Percentiles rank a stretch among this genome's conserved stretches.
Conservation (phyloP, 441 rosid species). For the Adansonia grandidieri region DNA sequence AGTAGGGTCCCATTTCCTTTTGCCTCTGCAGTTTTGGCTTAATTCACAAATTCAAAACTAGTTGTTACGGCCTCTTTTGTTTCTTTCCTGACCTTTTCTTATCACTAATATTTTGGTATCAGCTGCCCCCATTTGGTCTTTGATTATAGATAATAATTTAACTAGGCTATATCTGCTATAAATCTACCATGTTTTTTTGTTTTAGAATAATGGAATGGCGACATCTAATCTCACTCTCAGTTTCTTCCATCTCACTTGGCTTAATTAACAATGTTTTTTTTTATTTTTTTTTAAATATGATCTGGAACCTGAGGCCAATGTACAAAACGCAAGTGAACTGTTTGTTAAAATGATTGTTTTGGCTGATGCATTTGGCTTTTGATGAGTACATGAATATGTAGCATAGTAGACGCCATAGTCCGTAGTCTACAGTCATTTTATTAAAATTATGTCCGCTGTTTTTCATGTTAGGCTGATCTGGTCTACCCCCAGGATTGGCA, state of each 20-base stretch:
- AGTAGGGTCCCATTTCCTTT: constrained; percentile 40
- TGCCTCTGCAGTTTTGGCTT: constrained; percentile 24
- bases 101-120: constrained; percentile 2
- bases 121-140: background rate
- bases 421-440: background rate
- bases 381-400: constrained; percentile 19
- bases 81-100: constrained; percentile 25
- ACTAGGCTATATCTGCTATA: background rate
- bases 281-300: no score
- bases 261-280: constrained; percentile 13
- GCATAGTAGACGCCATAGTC: background rate
- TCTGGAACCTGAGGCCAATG: constrained; percentile 12
- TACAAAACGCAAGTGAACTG: constrained; percentile 6
- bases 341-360: constrained; percentile 27
- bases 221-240: constrained; percentile 7
- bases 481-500: background rate
- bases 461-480: background rate
- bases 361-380: constrained; percentile 30
- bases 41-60: constrained; percentile 35
- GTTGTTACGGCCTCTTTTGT: constrained; percentile 32
- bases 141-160: background rate
- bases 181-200: constrained; percentile 9
- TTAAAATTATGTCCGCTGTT: background rate
- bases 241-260: constrained; percentile 21
- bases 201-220: constrained; percentile 18